Conservation (phyloP, 768 basidiomycete genomes). For the Russula compacta region DNA sequence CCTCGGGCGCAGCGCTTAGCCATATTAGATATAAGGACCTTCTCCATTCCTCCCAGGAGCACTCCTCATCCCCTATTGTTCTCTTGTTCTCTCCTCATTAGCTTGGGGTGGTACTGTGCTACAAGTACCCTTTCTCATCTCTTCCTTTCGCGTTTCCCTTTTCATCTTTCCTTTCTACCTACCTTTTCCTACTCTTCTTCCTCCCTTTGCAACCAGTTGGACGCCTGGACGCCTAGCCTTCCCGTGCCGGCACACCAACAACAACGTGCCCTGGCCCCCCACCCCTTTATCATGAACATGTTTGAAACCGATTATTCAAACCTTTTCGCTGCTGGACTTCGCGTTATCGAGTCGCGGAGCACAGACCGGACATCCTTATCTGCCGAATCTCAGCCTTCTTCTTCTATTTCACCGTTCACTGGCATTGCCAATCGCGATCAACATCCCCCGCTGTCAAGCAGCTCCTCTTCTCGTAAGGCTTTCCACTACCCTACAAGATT, state of each 20-base stretch:
- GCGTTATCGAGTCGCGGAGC: conserved; percentile 11
- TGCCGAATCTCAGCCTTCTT: not conserved
- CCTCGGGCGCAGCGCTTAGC: conserved; percentile 4
- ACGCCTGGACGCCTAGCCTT: not conserved
- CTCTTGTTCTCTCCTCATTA: not conserved
- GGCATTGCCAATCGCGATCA: not conserved
- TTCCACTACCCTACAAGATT: not conserved
- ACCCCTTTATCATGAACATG: not conserved
- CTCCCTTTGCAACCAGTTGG: not conserved
- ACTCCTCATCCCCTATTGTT: conserved; percentile 4
- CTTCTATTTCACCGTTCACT: not conserved
- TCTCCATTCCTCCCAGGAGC: not conserved
- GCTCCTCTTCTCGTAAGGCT: not conserved
- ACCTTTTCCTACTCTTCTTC: not conserved
- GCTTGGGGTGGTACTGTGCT: not conserved
- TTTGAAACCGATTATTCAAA: conserved; percentile 17
- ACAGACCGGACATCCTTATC: not conserved
- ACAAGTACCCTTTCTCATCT: conserved; percentile 15
- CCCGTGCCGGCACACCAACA: not conserved
- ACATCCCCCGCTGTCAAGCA: not conserved
- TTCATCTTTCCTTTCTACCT: conserved; percentile 6
- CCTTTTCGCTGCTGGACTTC: conserved; percentile 17
- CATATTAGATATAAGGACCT: conserved; percentile 13
- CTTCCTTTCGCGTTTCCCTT: conserved; percentile 7
- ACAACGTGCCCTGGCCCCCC: not conserved